Evolutionary conservation across 306 rosid genomes (phyloP).

Genomic region (Trifolium fragiferum): DNA sequence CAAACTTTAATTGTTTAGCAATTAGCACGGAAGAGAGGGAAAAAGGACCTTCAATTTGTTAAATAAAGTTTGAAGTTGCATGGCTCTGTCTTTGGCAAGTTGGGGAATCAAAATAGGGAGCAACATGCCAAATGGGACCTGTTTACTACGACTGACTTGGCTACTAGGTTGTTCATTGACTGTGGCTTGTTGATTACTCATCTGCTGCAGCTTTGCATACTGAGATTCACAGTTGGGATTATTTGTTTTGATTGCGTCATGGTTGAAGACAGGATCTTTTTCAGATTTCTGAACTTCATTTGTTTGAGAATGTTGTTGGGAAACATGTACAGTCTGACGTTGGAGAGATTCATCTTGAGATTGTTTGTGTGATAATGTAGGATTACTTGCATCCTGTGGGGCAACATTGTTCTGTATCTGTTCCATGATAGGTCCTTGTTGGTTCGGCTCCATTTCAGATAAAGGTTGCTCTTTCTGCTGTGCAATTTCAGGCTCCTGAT

Average conservation of each 20-base stretch:
- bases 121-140: conserved; percentile 78
- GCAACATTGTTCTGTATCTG: conserved; percentile 53
- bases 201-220: conserved; percentile 84
- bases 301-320: conserved; percentile 66
- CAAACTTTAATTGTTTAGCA: background rate
- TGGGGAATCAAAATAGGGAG: conserved; percentile 81
- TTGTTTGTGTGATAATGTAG: conserved; percentile 55
- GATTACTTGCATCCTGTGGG: conserved; percentile 49
- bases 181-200: conserved; percentile 90
- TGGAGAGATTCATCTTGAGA: conserved; percentile 62
- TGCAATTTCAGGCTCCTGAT: conserved; percentile 56
- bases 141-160: conserved; percentile 61
- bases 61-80: conserved; percentile 82
- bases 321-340: conserved; percentile 49
- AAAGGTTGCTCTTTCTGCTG: conserved; percentile 62
- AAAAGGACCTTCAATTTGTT: conserved; percentile 65
- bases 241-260: conserved; percentile 57
- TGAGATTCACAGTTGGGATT: conserved; percentile 67
- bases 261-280: conserved; percentile 49
- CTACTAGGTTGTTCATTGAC: conserved; percentile 63
- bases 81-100: conserved; percentile 82
- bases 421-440: conserved; percentile 52
- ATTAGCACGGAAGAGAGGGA: background rate
- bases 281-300: conserved; percentile 54
- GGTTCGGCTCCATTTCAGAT: conserved; percentile 63